Evolutionary conservation across 306 rosid genomes (phyloP), one percentile per base, ranked within the genome.

Genomic region (Heteromeles arbutifolia): DNA sequence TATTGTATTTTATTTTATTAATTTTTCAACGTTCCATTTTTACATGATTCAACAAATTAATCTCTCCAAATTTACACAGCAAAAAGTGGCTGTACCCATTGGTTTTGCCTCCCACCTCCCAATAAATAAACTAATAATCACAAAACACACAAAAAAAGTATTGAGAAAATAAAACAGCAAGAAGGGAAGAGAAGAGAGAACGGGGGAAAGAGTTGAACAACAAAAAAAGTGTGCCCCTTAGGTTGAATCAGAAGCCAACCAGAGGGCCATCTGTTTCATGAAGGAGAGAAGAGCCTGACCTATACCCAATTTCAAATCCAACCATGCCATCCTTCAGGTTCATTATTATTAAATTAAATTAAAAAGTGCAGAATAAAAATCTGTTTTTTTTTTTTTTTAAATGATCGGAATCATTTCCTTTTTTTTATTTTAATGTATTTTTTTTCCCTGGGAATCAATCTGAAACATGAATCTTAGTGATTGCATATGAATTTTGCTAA

Each of bases 291-390:
- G 18, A 62, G 41, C 57, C 41, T 52, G 11, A 61, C n/a, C 6
- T 57, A 18, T 26, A 73, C 41, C 69, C 68, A 11, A 21, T 53
- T 56, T 44, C 50, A 79, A 71, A 67, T 77, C 70, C 76, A 72
- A 72, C 25, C 79, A 80, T 81, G 88, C 65, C 85, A 76, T 79
- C 41, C 79, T 73, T 65, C 68, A 78, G 89, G 81, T 68, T 22
- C 68, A 67, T 68, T 26, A 7, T 26, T 26, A 18, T 50, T 50
- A 50, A 17, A 50, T 50, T 74, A 61, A 61, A 53, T 12, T 3
- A 10, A 17, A 13, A n/a, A 19, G 62, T 43, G n/a, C 29, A 74
- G 57, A 43, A 59, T 34, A 7, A 43, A 59, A 43, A 5, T 48
- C 21, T 61, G 56, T 18, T 52, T 59, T 17, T 11, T 21, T 19